Conservation (phyloP, 768 basidiomycete genomes). For the Exidia glandulosa region DNA sequence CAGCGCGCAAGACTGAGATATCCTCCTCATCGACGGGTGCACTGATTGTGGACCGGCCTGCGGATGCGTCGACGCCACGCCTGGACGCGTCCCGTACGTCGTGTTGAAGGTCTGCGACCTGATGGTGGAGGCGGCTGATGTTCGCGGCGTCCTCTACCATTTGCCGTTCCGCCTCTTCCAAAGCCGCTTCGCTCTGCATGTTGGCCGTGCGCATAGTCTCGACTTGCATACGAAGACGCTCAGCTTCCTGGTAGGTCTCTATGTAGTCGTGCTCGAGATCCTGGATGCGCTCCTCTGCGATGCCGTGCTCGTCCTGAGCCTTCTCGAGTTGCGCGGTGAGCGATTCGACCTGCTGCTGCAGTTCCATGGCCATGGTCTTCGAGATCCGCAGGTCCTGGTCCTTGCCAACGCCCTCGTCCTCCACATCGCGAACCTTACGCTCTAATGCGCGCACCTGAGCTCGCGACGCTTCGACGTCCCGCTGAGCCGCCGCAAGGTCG, state of each 20-base stretch:
- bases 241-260: slow-evolving; percentile 37
- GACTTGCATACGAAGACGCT: slow-evolving; percentile 40
- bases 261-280: slow-evolving; percentile 41
- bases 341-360: slow-evolving; percentile 10
- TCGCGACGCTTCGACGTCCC: slow-evolving; percentile 43
- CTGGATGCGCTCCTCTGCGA: slow-evolving; percentile 41
- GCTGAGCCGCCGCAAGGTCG: slow-evolving; percentile 28
- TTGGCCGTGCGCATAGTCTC: slow-evolving; percentile 28
- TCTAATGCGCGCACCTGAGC: slow-evolving; percentile 45
- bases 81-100: not conserved
- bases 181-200: slow-evolving; percentile 61
- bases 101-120: slow-evolving; percentile 3
- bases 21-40: slow-evolving; percentile 34
- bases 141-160: slow-evolving; percentile 35
- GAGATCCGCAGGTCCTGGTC: slow-evolving; percentile 30
- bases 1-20: slow-evolving; percentile 55
- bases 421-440: slow-evolving; percentile 44
- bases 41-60: slow-evolving; percentile 22
- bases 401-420: slow-evolving; percentile 32
- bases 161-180: slow-evolving; percentile 63
- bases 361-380: slow-evolving; percentile 14
- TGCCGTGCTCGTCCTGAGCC: slow-evolving; percentile 48
- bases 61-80: slow-evolving; percentile 7
- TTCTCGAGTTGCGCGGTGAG: slow-evolving; percentile 13
- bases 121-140: slow-evolving; percentile 2